Percentiles rank a stretch among this genome's conserved stretches.
phyloP scores from a whole-genome alignment of 306 rosid species.

The Vachellia pachyceras region DNA sequence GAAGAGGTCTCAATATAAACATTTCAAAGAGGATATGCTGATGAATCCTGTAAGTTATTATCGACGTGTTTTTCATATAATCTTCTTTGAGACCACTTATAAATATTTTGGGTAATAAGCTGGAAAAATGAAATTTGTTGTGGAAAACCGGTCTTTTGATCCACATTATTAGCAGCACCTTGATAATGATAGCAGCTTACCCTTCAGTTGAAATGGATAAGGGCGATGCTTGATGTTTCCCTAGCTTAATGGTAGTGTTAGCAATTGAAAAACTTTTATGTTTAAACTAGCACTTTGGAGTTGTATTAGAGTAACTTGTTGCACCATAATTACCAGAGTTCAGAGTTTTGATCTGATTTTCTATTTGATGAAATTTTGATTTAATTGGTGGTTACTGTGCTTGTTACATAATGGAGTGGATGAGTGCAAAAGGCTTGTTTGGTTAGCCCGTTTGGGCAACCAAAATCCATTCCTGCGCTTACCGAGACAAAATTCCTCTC shows the following conservation, averaged over 20 bases:
- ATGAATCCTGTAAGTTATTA: constrained; percentile 95
- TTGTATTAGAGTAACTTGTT: not conserved
- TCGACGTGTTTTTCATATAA: not conserved
- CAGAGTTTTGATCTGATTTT: constrained; percentile 17
- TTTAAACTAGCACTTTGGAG: constrained; percentile 25
- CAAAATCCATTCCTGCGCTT: too few species aligned
- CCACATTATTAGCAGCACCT: not conserved
- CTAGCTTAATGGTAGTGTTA: constrained; percentile 14
- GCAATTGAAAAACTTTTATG: not conserved
- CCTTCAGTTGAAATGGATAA: not conserved
- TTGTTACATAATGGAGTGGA: constrained; percentile 9
- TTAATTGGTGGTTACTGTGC: constrained; percentile 3
- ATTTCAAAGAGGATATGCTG: constrained; percentile 88
- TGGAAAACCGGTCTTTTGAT: not conserved
- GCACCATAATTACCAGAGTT: not conserved
- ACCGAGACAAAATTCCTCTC: too few species aligned
- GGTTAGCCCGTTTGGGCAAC: too few species aligned
- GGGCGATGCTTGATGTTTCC: not conserved
- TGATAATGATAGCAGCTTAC: not conserved
- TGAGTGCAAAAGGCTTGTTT: too few species aligned
- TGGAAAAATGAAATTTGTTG: constrained; percentile 1
- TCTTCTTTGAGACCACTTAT: not conserved
- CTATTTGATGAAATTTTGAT: constrained; percentile 7
- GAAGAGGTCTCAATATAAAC: constrained; percentile 91
- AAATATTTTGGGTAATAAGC: not conserved